Conservation (phyloP, 805 yeast species). For the Blastobotrys peoriensis region DNA sequence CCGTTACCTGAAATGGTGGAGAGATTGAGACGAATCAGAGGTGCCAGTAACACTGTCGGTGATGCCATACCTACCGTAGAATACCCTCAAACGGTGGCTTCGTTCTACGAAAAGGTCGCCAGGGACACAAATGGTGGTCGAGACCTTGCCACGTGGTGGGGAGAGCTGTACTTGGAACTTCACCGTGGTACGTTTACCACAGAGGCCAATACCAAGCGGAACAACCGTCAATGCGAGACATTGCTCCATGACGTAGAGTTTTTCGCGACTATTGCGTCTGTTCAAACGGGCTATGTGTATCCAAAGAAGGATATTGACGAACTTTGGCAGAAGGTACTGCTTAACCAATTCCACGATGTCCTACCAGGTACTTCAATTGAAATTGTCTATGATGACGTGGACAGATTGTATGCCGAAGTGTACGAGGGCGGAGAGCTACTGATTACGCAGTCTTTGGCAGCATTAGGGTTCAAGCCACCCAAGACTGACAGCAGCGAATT, state of each 20-base stretch:
- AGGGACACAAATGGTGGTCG: conserved; percentile 51
- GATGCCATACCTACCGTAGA: conserved; percentile 76
- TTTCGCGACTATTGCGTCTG: conserved; percentile 67
- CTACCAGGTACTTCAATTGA: conserved; percentile 93
- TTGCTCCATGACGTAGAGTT: conserved; percentile 78
- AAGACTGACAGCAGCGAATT: too few species aligned
- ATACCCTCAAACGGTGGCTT: conserved; percentile 68
- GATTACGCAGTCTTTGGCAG: conserved; percentile 41
- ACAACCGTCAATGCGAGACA: conserved; percentile 68
- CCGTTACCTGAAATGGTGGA: conserved; percentile 78
- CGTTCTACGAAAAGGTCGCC: conserved; percentile 66
- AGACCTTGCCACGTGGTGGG: conserved; percentile 76
- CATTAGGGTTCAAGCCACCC: conserved; percentile 34
- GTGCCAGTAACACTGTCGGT: conserved; percentile 65
- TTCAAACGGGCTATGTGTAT: conserved; percentile 43
- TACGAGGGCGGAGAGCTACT: conserved; percentile 47
- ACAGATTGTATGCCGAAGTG: conserved; percentile 63
- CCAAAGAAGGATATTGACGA: conserved; percentile 60
- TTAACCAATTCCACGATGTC: conserved; percentile 94
- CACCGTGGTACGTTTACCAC: conserved; percentile 96
- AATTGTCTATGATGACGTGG: conserved; percentile 83
- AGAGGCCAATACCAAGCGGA: conserved; percentile 74
- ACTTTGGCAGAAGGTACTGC: conserved; percentile 77
- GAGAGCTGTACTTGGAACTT: conserved; percentile 87
- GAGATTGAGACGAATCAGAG: conserved; percentile 70